Percentiles rank a stretch among this genome's conserved stretches.
Evolutionary conservation across 805 yeast genomes (phyloP).

Genomic region (Starmerella apis): DNA sequence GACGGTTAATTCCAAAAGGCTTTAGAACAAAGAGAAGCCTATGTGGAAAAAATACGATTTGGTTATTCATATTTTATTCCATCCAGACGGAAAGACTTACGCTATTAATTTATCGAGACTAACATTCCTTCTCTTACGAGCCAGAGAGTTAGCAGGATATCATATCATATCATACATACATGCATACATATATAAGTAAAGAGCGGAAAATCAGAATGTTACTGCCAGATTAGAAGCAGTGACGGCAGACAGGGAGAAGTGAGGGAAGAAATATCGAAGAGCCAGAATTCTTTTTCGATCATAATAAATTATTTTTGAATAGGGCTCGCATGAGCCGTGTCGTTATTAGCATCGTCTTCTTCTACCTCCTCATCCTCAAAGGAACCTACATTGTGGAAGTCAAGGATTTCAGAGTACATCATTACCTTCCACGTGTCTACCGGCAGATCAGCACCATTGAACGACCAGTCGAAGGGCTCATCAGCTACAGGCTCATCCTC

Average conservation of each 20-base stretch:
- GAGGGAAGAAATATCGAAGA: too few species aligned
- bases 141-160: neutral
- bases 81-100: too few species aligned
- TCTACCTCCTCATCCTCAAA: conserved; percentile 23
- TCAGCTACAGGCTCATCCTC: conserved; percentile 93
- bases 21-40: too few species aligned
- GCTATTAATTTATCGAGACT: too few species aligned
- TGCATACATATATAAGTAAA: neutral
- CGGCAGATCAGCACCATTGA: conserved; percentile 94
- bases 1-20: too few species aligned
- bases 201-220: too few species aligned
- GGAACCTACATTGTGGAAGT: conserved; percentile 82
- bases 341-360: neutral
- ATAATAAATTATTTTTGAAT: conserved; percentile 3
- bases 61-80: too few species aligned
- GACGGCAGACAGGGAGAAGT: too few species aligned
- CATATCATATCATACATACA: neutral
- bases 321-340: neutral
- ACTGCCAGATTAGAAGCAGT: too few species aligned
- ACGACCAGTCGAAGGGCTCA: conserved; percentile 93
- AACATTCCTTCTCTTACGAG: neutral
- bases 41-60: too few species aligned
- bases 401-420: conserved; percentile 96
- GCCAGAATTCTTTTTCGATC: neutral
- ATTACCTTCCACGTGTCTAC: conserved; percentile 97